Evolutionary conservation across 345 rosid genomes (phyloP), one percentile per base, ranked within the genome.

Genomic region (Abelmoschus esculentus): DNA sequence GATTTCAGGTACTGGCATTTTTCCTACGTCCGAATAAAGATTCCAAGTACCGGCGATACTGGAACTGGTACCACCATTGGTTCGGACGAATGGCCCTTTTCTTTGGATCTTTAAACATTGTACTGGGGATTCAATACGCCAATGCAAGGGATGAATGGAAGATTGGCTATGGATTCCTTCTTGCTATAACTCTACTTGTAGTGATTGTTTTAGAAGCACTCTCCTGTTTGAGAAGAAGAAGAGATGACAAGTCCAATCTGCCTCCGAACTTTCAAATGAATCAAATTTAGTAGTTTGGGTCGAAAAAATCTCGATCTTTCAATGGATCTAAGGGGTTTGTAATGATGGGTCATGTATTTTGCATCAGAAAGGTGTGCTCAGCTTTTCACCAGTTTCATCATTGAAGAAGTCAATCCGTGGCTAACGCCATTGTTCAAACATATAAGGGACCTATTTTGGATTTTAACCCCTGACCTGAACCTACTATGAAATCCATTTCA

Each of bases 1-100:
- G 26, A 22, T 22, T 93, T 59, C 98, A 93, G 97, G 98, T 90
- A 70, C 58, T 91, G 84, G 92, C 95, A 10, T 86, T 93, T 77
- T 88, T 93, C 78, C 80, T 89, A 38, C 78, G 93, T 63, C 96
- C 98, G 0, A 74, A 80, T 60, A 88, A 83, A 77, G 96, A 86
- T 61, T 75, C 92, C 12, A 89, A 93, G 83, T 76, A 80, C 56
- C 81, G 96, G 47, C 72, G 54, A 75, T 88, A 84, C 74, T 89
- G 97, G 97, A 91, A 88, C 70, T 89, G 90, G 97, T 91, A 91
- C 80, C 98, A 93, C 70, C 80, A 73, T 67, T 89, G 96, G 96
- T 75, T 83, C 26, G 98, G 98, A 49, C 88, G 93, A 79, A 72
- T 86, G 59, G 85, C 93, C 50, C 84, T 88, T 55, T 87, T 91